phyloP scores from a whole-genome alignment of 1,284 basidiomycete species.

The Irpex sp. region DNA sequence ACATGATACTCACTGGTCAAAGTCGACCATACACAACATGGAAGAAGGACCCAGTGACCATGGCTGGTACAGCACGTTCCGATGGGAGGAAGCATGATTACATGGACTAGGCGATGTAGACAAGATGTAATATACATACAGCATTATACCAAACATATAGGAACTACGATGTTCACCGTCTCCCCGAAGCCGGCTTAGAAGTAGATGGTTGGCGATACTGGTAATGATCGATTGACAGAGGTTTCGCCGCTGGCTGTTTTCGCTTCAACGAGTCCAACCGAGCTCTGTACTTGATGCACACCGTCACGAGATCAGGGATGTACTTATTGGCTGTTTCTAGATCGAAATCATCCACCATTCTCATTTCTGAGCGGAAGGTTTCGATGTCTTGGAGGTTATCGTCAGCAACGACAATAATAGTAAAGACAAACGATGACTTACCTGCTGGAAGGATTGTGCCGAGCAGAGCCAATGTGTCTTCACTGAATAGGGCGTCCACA shows the following conservation, averaged over 20 bases:
- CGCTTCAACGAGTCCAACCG: background rate
- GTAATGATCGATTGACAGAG: background rate
- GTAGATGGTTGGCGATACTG: background rate
- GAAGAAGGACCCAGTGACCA: constrained; percentile 3
- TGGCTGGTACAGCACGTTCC: constrained; percentile 11
- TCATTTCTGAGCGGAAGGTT: background rate
- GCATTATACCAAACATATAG: background rate
- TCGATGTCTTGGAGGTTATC: background rate
- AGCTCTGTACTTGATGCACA: constrained; percentile 1
- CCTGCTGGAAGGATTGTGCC: background rate
- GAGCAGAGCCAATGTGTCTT: background rate
- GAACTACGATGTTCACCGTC: background rate
- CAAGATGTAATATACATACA: background rate
- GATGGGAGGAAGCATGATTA: constrained; percentile 10
- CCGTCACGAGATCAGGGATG: background rate
- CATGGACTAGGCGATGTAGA: background rate
- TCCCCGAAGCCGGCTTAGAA: background rate
- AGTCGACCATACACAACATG: constrained; percentile 10
- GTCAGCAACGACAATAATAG: background rate
- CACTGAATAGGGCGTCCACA: background rate
- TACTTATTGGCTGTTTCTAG: background rate
- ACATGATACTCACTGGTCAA: constrained; percentile 21
- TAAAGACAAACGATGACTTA: background rate
- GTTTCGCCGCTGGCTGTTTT: background rate
- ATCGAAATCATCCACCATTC: background rate